These are phyloP conservation scores for Zarea fungicola DNA, from an alignment of 2,329 filamentous ascomycete species.

Conservation along the genomic window DNA sequence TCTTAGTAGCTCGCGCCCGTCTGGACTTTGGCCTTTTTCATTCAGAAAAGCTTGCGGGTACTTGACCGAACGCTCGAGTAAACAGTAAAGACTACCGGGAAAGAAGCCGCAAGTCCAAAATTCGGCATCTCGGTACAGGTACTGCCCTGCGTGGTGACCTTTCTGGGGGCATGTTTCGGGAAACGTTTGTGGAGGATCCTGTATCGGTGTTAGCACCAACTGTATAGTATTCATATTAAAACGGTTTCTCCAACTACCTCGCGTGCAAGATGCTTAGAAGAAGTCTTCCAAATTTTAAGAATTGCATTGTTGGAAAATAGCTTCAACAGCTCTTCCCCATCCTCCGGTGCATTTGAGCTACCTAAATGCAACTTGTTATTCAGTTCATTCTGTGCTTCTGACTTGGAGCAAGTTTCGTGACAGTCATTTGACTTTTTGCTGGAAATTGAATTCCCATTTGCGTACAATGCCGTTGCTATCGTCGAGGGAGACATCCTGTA, in stretches of 20 bases:
- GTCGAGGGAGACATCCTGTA: conserved; percentile 5
- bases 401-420: too few species aligned
- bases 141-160: conserved; percentile 22
- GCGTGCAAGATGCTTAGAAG: conserved; percentile 7
- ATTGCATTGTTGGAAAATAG: background rate
- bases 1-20: background rate
- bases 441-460: background rate
- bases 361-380: background rate
- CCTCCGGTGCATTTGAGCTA: too few species aligned
- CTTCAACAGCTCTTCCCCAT: conserved; percentile 1
- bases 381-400: background rate
- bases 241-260: conserved; percentile 2
- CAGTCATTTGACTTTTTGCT: background rate
- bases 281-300: conserved; percentile 15
- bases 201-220: background rate
- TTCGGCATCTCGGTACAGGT: conserved; percentile 25
- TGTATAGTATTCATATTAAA: background rate
- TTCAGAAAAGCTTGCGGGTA: conserved; percentile 22
- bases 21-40: background rate
- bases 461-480: background rate
- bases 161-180: conserved; percentile 29
- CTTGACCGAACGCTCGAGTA: conserved; percentile 29
- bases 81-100: conserved; percentile 29
- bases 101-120: conserved; percentile 42
- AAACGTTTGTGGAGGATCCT: conserved; percentile 17